A percentile compares a stretch with the other conserved stretches of the same genome.
These are phyloP conservation scores for Nemania diffusa DNA, from an alignment of 2,329 filamentous ascomycete genomes.

Conservation along the genomic window DNA sequence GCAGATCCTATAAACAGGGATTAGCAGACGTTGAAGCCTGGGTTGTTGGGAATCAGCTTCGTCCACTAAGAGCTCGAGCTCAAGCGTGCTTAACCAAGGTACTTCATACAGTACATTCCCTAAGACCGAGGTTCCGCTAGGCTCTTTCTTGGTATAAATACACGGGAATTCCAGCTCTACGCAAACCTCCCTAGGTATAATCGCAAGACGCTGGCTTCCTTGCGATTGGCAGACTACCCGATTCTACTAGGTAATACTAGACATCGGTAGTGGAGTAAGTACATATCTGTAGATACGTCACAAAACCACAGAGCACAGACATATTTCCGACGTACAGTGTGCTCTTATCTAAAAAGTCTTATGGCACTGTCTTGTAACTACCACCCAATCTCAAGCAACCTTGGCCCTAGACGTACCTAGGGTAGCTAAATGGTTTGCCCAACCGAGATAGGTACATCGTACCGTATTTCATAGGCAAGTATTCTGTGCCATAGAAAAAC, in stretches of 20 bases:
- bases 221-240: neutral
- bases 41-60: conserved; percentile 18
- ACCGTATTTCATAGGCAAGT: conserved; percentile 12
- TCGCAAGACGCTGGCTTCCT: neutral
- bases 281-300: neutral
- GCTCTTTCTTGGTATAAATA: neutral
- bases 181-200: too few relatives aligned
- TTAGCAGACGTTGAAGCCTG: conserved; percentile 24
- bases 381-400: conserved; percentile 19
- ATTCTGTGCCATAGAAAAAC: conserved; percentile 23
- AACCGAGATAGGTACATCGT: neutral
- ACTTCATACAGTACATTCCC: conserved; percentile 2
- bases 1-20: conserved; percentile 33
- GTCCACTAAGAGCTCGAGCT: conserved; percentile 19
- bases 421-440: conserved; percentile 4
- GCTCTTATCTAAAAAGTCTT: neutral
- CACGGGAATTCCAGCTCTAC: neutral
- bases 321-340: conserved; percentile 3
- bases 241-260: neutral
- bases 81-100: neutral
- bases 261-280: too few relatives aligned
- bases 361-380: conserved; percentile 19
- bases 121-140: conserved; percentile 10
- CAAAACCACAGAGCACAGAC: neutral
- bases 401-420: too few relatives aligned